Conservation (phyloP, 1,284 basidiomycete genomes). For the Chondrostereum purpureum region DNA sequence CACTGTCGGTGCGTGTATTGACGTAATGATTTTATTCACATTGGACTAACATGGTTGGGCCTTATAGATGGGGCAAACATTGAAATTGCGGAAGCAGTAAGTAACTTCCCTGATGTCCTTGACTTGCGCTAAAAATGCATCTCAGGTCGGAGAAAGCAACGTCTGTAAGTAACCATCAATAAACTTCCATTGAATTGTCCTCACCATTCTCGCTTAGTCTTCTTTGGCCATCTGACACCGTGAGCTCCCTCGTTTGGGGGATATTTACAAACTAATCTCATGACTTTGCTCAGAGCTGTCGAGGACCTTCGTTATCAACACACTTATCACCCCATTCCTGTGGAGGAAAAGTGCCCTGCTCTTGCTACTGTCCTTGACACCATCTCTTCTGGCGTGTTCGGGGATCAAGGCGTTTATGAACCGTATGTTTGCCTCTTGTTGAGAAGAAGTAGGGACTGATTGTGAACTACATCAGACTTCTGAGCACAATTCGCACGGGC, state of each 20-base stretch:
- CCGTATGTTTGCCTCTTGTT: conserved; percentile 64
- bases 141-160: conserved; percentile 39
- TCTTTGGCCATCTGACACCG: conserved; percentile 79
- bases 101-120: conserved; percentile 21
- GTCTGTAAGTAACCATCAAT: conserved; percentile 44
- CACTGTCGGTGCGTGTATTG: conserved; percentile 48
- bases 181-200: conserved; percentile 4
- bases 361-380: conserved; percentile 69
- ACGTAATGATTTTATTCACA: background rate
- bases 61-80: conserved; percentile 83
- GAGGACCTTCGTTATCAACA: conserved; percentile 82
- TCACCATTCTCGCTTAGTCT: conserved; percentile 45
- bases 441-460: conserved; percentile 15
- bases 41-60: background rate
- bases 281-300: conserved; percentile 61
- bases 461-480: conserved; percentile 36
- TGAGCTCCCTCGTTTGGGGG: too few relatives aligned
- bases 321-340: conserved; percentile 70
- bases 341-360: conserved; percentile 77
- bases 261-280: background rate
- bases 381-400: conserved; percentile 70
- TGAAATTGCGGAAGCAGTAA: conserved; percentile 89
- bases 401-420: conserved; percentile 71
- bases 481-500: conserved; percentile 71
- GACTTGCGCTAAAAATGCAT: too few relatives aligned